phyloP scores from a whole-genome alignment of 805 yeast species.

The Yueomyces sp. region DNA sequence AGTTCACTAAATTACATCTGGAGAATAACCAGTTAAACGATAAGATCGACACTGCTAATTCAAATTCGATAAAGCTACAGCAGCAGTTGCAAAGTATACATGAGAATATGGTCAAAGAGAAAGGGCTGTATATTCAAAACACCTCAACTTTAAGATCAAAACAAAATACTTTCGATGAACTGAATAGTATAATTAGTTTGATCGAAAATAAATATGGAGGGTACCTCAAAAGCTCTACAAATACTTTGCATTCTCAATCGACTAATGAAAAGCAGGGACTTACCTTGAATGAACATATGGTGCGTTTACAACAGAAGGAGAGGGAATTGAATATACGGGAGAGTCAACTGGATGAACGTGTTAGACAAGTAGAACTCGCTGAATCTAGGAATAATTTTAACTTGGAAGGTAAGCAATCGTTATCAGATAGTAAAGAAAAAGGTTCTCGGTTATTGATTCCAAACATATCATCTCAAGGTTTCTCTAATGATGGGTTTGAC shows the following conservation, averaged over 20 bases:
- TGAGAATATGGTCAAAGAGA: conserved; percentile 43
- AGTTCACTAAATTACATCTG: conserved; percentile 68
- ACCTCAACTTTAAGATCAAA: conserved; percentile 54
- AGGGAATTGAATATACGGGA: conserved; percentile 21
- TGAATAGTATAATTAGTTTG: conserved; percentile 30
- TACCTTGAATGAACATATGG: conserved; percentile 15
- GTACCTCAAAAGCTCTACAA: conserved; percentile 18
- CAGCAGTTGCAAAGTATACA: conserved; percentile 38
- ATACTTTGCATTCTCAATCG: conserved; percentile 25
- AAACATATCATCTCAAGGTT: no score
- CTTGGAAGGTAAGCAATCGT: not conserved
- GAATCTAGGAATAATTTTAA: conserved; percentile 19
- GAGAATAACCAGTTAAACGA: conserved; percentile 56
- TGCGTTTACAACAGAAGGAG: conserved; percentile 24
- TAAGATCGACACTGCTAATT: conserved; percentile 47
- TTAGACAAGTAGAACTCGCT: conserved; percentile 24
- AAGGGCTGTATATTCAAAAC: conserved; percentile 48
- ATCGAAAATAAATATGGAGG: conserved; percentile 15
- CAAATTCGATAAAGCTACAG: conserved; percentile 46
- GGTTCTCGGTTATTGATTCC: no score
- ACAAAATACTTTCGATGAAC: conserved; percentile 31
- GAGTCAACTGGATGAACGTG: conserved; percentile 21
- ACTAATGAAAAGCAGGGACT: conserved; percentile 23
- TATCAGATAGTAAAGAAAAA: no score
- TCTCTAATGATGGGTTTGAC: no score